Evolutionary conservation across 768 basidiomycete genomes (phyloP).

Genomic region (Termitomyces eurrhizus): DNA sequence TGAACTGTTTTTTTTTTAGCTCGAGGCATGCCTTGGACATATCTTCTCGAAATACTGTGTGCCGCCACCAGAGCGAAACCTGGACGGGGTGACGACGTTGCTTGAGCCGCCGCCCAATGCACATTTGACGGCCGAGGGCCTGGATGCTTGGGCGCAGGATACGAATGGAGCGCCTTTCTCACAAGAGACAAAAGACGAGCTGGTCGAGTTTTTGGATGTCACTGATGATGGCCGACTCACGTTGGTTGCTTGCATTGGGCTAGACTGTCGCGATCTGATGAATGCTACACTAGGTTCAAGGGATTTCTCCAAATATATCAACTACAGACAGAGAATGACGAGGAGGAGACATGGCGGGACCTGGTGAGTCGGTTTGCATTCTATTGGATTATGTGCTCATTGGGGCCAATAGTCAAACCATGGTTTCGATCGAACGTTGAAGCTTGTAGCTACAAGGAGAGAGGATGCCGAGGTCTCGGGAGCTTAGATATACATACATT

Average conservation of each 20-base stretch:
- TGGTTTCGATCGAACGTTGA: conserved; percentile 68
- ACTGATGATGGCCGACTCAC: conserved; percentile 69
- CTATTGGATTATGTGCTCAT: not conserved
- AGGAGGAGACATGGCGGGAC: conserved; percentile 83
- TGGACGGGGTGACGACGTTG: conserved; percentile 26
- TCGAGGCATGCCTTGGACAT: conserved; percentile 67
- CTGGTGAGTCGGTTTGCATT: conserved; percentile 40
- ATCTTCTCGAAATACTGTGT: conserved; percentile 79
- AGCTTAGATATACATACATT: not conserved
- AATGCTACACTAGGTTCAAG: conserved; percentile 47
- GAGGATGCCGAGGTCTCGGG: conserved; percentile 39
- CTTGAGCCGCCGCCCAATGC: conserved; percentile 51
- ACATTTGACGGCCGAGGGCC: conserved; percentile 52
- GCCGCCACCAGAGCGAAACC: conserved; percentile 30
- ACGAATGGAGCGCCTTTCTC: conserved; percentile 83
- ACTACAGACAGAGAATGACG: conserved; percentile 81
- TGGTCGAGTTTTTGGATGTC: conserved; percentile 71
- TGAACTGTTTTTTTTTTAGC: conserved; percentile 28
- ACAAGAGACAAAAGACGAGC: conserved; percentile 73
- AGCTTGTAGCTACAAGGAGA: conserved; percentile 51
- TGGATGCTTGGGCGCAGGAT: conserved; percentile 74
- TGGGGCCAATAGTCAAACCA: conserved; percentile 51
- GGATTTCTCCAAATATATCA: conserved; percentile 83
- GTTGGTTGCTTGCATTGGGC: conserved; percentile 42
- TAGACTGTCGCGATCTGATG: not conserved